A percentile compares a stretch with the other conserved stretches of the same genome.
phyloP scores from a whole-genome alignment of 495 filamentous ascomycete genomes.

The Xylaria sp. region DNA sequence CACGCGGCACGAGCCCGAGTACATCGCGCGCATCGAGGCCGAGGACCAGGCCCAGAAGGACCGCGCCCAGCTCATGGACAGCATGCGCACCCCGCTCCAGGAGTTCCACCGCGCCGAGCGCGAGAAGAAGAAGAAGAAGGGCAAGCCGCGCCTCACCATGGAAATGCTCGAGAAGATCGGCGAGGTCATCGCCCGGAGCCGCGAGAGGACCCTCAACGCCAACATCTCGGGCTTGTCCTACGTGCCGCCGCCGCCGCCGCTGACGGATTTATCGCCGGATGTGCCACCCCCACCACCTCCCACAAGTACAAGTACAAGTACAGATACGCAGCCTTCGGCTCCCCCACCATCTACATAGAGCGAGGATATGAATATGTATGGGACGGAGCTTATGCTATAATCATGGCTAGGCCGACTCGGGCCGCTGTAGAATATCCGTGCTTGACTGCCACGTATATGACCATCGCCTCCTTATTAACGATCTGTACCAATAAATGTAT shows the following conservation, averaged over 20 bases:
- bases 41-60: conserved; percentile 67
- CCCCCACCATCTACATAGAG: conserved; percentile 29
- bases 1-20: conserved; percentile 76
- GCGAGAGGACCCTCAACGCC: conserved; percentile 44
- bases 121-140: conserved; percentile 50
- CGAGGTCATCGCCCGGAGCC: conserved; percentile 66
- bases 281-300: conserved; percentile 12
- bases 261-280: neutral
- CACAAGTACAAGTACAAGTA: neutral
- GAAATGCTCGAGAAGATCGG: conserved; percentile 72
- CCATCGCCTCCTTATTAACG: conserved; percentile 12
- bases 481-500: conserved; percentile 43
- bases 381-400: neutral
- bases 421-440: conserved; percentile 26
- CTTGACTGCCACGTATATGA: neutral
- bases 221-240: conserved; percentile 34
- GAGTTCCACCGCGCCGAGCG: conserved; percentile 55
- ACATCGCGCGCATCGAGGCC: conserved; percentile 65
- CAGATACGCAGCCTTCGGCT: conserved; percentile 28
- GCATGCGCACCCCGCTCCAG: conserved; percentile 62
- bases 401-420: neutral
- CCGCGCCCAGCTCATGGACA: conserved; percentile 57
- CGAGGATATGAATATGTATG: neutral
- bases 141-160: conserved; percentile 59
- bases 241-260: conserved; percentile 4